phyloP scores from a whole-genome alignment of 192 early-diverging fungal species.

The Chytriomyces confervae region DNA sequence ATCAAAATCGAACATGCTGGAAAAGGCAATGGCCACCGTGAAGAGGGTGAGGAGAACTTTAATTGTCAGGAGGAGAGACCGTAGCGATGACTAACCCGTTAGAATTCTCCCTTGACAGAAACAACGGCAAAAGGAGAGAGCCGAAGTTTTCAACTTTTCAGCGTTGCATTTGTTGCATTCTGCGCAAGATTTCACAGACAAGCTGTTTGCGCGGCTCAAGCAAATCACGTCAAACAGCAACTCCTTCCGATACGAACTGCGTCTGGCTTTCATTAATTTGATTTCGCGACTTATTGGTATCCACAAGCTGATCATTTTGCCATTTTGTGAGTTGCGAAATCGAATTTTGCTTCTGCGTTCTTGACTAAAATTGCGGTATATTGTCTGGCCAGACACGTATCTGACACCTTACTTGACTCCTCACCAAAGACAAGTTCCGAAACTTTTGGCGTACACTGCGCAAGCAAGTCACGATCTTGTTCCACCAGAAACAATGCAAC shows the following conservation, averaged over 20 bases:
- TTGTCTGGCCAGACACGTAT: conserved; percentile 31
- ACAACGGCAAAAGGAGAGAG: conserved; percentile 65
- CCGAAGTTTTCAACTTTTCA: conserved; percentile 88
- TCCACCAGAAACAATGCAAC: conserved; percentile 90
- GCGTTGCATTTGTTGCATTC: conserved; percentile 94
- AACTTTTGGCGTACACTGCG: conserved; percentile 87
- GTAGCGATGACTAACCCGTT: conserved; percentile 3
- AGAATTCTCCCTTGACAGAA: conserved; percentile 45
- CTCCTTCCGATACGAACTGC: conserved; percentile 81
- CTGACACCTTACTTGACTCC: conserved; percentile 94
- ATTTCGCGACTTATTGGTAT: conserved; percentile 93
- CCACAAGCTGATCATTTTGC: conserved; percentile 89
- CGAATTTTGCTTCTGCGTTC: not conserved
- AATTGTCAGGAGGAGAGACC: not conserved
- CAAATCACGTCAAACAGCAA: conserved; percentile 69
- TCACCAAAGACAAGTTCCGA: conserved; percentile 91
- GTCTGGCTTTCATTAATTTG: conserved; percentile 91
- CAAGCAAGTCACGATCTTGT: conserved; percentile 92
- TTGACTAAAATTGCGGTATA: not conserved
- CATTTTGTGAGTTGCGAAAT: conserved; percentile 81
- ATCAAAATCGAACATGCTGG: conserved; percentile 74
- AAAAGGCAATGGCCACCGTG: conserved; percentile 75
- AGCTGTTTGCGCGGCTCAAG: conserved; percentile 84
- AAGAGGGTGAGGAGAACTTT: conserved; percentile 52
- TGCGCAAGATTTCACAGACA: conserved; percentile 95